Percentiles rank a stretch among this genome's conserved stretches.
phyloP scores from a whole-genome alignment of 139 green algal genomes.

The Coelastrella sp. region DNA sequence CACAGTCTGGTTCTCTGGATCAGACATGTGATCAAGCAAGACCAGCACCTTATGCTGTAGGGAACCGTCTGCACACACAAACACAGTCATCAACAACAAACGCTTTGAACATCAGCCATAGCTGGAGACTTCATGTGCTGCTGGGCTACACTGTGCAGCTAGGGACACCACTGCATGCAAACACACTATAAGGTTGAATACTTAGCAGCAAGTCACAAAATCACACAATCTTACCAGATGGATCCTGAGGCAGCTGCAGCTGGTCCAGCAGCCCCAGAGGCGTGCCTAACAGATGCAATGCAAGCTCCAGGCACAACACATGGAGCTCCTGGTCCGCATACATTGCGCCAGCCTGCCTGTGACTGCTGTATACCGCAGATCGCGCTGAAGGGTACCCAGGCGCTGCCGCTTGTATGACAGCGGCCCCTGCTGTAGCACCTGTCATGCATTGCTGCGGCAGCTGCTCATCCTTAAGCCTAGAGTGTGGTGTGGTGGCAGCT shows the following conservation, averaged over 20 bases:
- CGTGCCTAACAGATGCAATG: conserved; percentile 19
- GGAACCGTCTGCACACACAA: conserved; percentile 20
- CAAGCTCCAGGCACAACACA: conserved; percentile 37
- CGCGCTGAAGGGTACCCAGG: too few species aligned
- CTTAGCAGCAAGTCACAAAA: background rate
- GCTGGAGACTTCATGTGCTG: too few species aligned
- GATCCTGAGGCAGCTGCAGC: conserved; percentile 35
- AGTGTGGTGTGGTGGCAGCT: background rate
- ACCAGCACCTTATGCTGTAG: conserved; percentile 28
- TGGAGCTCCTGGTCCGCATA: conserved; percentile 35
- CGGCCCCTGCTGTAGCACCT: too few species aligned
- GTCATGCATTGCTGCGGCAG: background rate
- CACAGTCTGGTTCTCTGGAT: background rate
- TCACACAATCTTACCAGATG: background rate
- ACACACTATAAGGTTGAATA: background rate
- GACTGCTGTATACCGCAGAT: background rate
- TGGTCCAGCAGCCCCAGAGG: conserved; percentile 24
- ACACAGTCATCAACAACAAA: too few species aligned
- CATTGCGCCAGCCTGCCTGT: background rate
- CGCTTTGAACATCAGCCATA: too few species aligned
- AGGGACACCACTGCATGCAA: too few species aligned
- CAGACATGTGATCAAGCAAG: conserved; percentile 36
- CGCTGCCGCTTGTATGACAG: too few species aligned
- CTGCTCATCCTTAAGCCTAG: background rate
- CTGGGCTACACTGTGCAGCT: too few species aligned